Percentiles rank a stretch among this genome's conserved stretches.
phyloP scores from a whole-genome alignment of 306 rosid species.

The Quercus glauca region DNA sequence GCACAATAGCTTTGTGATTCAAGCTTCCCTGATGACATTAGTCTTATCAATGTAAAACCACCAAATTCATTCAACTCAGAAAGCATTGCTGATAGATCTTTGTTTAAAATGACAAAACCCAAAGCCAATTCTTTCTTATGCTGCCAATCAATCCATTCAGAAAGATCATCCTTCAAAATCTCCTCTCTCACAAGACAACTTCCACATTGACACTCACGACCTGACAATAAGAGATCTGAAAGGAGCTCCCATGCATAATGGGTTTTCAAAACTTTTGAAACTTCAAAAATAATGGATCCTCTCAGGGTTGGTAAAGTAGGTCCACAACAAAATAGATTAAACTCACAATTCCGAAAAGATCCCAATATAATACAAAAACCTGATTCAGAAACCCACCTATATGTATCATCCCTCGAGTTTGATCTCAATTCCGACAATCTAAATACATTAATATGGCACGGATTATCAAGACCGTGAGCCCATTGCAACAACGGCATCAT shows the following conservation, averaged over 20 bases:
- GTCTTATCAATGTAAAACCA: slow-evolving; percentile 61
- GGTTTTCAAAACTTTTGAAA: slow-evolving; percentile 27
- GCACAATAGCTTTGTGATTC: slow-evolving; percentile 64
- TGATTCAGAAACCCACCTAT: slow-evolving; percentile 46
- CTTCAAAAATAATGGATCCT: slow-evolving; percentile 31
- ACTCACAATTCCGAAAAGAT: slow-evolving; percentile 60
- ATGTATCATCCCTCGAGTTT: slow-evolving; percentile 32
- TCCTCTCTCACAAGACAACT: slow-evolving; percentile 59
- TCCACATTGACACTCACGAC: slow-evolving; percentile 47
- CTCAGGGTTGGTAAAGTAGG: slow-evolving; percentile 33
- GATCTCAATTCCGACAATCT: slow-evolving; percentile 44
- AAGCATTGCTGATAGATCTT: slow-evolving; percentile 14
- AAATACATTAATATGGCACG: slow-evolving; percentile 35
- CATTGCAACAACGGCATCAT: slow-evolving; percentile 55
- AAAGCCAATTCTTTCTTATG: slow-evolving; percentile 65
- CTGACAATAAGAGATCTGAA: slow-evolving; percentile 40
- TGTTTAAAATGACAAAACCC: slow-evolving; percentile 51
- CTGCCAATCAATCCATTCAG: slow-evolving; percentile 74
- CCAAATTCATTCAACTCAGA: slow-evolving; percentile 50
- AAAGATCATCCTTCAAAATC: slow-evolving; percentile 52
- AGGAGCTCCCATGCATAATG: slow-evolving; percentile 70
- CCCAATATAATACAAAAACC: slow-evolving; percentile 71
- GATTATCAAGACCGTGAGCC: slow-evolving; percentile 54
- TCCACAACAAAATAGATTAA: slow-evolving; percentile 58
- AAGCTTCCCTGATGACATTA: slow-evolving; percentile 60